Evolutionary conservation across 805 yeast species (phyloP).

Genomic region (Scheffersomyces ergatensis): DNA sequence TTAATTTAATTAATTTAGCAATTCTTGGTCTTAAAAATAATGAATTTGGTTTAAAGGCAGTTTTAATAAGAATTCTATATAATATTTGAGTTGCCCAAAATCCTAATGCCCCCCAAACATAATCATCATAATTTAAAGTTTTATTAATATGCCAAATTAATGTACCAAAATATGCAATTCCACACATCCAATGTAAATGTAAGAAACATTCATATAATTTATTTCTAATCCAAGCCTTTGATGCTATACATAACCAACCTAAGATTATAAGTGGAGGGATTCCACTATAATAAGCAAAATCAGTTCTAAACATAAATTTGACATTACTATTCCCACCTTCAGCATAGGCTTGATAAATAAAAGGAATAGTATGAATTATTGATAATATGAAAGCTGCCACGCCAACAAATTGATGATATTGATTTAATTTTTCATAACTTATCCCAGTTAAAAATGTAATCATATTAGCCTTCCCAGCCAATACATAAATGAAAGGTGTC

Average conservation of each 20-base stretch:
- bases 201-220: conserved; percentile 46
- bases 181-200: conserved; percentile 54
- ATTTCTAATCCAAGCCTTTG: conserved; percentile 40
- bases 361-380: conserved; percentile 51
- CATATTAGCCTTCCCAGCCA: conserved; percentile 54
- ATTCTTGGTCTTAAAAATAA: conserved; percentile 37
- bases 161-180: conserved; percentile 46
- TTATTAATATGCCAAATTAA: conserved; percentile 44
- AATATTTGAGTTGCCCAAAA: conserved; percentile 50
- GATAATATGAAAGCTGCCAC: conserved; percentile 41
- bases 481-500: conserved; percentile 47
- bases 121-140: conserved; percentile 33
- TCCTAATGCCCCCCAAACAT: conserved; percentile 49
- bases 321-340: conserved; percentile 48
- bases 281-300: conserved; percentile 34
- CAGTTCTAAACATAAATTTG: conserved; percentile 11
- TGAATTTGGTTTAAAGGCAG: conserved; percentile 43
- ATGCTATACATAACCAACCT: conserved; percentile 40
- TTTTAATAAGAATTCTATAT: conserved; percentile 45
- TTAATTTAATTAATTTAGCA: conserved; percentile 26
- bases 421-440: conserved; percentile 53
- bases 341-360: conserved; percentile 36
- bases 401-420: conserved; percentile 49
- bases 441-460: conserved; percentile 50
- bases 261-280: conserved; percentile 48